These are phyloP conservation scores for Hypoxylon sp. DNA, from an alignment of 2,329 filamentous ascomycete genomes.

Conservation along the genomic window DNA sequence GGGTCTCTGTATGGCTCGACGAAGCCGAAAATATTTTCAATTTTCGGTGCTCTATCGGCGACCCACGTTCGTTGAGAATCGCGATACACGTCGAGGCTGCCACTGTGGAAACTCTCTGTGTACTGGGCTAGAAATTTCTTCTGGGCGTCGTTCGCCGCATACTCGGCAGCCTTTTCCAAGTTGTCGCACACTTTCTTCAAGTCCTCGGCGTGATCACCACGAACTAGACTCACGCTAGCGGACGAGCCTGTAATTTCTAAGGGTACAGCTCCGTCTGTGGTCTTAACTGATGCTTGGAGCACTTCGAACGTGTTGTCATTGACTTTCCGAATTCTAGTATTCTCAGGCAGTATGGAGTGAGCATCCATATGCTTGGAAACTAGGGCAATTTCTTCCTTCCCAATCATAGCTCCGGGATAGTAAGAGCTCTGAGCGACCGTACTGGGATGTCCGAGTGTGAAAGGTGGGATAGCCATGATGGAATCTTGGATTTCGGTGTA, in stretches of 20 bases:
- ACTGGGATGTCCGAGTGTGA: constrained; percentile 69
- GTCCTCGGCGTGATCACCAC: constrained; percentile 7
- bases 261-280: constrained; percentile 22
- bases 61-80: constrained; percentile 71
- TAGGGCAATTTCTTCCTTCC: constrained; percentile 65
- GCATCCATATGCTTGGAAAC: constrained; percentile 66
- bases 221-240: constrained; percentile 1
- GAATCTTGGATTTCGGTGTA: constrained; percentile 60
- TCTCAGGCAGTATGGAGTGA: constrained; percentile 68
- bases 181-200: constrained; percentile 9
- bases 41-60: constrained; percentile 67
- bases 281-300: constrained; percentile 56
- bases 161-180: constrained; percentile 48
- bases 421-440: constrained; percentile 68
- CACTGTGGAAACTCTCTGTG: constrained; percentile 68
- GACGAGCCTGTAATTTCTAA: constrained; percentile 19
- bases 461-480: constrained; percentile 65
- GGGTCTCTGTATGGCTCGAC: constrained; percentile 76
- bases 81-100: constrained; percentile 69
- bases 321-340: constrained; percentile 67
- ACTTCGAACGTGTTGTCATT: constrained; percentile 60
- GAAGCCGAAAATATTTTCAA: constrained; percentile 74
- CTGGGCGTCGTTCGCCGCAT: constrained; percentile 68
- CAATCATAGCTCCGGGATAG: constrained; percentile 63
- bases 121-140: constrained; percentile 66